These are phyloP conservation scores for Effrenium voratum DNA, from an alignment of 73 alveolate genomes.

Conservation along the genomic window DNA sequence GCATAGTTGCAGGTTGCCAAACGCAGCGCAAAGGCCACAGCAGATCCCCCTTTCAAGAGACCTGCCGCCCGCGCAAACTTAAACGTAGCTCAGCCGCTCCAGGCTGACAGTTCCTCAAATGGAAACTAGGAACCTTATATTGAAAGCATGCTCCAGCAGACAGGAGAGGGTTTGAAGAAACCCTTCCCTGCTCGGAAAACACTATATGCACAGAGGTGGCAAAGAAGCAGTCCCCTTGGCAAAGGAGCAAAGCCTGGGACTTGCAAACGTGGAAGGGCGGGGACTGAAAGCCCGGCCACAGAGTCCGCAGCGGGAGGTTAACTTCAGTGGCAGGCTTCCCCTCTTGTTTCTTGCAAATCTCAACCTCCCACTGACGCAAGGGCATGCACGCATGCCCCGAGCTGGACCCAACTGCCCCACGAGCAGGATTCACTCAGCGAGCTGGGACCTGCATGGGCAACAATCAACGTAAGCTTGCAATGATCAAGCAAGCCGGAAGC, in stretches of 20 bases:
- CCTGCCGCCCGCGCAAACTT: slow-evolving; percentile 8
- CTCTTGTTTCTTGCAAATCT: no score
- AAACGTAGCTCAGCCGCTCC: slow-evolving; percentile 26
- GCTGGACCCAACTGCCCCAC: no score
- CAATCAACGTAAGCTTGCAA: background rate
- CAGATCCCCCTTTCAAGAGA: no score
- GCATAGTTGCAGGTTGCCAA: no score
- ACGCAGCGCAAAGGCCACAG: no score
- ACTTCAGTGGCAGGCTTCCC: no score
- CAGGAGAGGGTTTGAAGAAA: background rate
- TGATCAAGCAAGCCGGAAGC: no score
- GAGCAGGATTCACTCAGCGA: slow-evolving; percentile 77
- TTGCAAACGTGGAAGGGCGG: background rate
- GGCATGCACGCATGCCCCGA: no score
- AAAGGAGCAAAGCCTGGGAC: background rate
- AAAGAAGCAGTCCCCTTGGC: background rate
- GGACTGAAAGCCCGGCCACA: slow-evolving; percentile 34
- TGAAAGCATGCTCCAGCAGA: background rate
- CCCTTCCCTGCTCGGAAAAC: no score
- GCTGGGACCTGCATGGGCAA: background rate
- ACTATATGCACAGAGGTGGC: slow-evolving; percentile 25
- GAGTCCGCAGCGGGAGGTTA: no score
- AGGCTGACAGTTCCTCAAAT: slow-evolving; percentile 23
- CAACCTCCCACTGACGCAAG: no score
- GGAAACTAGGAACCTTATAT: slow-evolving; percentile 28